These are phyloP conservation scores for Eimeria praecox DNA, from an alignment of 169 alveolate species.

Conservation along the genomic window DNA sequence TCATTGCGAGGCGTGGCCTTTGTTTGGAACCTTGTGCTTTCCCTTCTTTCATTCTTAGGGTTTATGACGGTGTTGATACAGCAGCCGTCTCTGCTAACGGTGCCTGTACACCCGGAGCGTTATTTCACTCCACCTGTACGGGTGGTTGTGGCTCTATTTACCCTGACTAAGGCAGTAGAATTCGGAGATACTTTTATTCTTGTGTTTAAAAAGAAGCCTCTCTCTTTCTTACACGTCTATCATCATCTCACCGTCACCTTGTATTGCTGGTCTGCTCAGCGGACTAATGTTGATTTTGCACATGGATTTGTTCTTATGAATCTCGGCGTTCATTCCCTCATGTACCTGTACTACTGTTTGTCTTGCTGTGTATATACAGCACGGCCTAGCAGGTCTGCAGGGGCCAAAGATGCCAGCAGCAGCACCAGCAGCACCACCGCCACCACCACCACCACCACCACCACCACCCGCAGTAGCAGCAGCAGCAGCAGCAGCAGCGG, in stretches of 20 bases:
- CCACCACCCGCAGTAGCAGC: not conserved
- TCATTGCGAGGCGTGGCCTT: slow-evolving; percentile 30
- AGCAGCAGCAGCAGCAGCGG: not conserved
- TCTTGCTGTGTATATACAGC: slow-evolving; percentile 77
- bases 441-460: not conserved
- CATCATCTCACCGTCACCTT: slow-evolving; percentile 88
- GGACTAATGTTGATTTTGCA: slow-evolving; percentile 85
- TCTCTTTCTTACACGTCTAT: slow-evolving; percentile 86
- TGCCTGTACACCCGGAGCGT: slow-evolving; percentile 67
- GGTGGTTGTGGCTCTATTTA: slow-evolving; percentile 86
- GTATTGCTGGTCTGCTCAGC: slow-evolving; percentile 88
- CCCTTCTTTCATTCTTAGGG: slow-evolving; percentile 71
- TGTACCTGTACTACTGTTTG: slow-evolving; percentile 87
- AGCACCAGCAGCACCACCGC: not conserved
- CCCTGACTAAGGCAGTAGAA: slow-evolving; percentile 86
- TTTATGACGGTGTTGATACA: slow-evolving; percentile 50
- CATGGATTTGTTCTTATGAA: slow-evolving; percentile 87
- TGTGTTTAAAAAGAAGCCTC: slow-evolving; percentile 84
- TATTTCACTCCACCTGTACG: slow-evolving; percentile 79
- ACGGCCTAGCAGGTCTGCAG: slow-evolving; percentile 35
- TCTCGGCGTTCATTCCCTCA: slow-evolving; percentile 85
- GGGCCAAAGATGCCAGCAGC: not conserved
- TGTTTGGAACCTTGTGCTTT: slow-evolving; percentile 71
- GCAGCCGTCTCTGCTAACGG: slow-evolving; percentile 68
- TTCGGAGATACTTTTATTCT: slow-evolving; percentile 88